These are phyloP conservation scores for Zizania palustris DNA, from an alignment of 202 grass and related monocot species.

Conservation along the genomic window DNA sequence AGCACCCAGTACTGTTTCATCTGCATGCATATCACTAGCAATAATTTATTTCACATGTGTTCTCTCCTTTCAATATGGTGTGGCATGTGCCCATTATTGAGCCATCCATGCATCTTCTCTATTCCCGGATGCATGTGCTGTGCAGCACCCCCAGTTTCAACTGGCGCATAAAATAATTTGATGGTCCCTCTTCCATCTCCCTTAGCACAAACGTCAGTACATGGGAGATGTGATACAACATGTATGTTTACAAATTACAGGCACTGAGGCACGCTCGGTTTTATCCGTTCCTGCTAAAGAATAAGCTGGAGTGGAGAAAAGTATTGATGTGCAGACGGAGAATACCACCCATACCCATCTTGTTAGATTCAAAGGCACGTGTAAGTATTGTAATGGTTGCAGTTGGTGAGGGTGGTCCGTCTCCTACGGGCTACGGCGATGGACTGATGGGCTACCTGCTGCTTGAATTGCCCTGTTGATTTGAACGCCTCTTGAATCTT, in stretches of 20 bases:
- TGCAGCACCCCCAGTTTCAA: constrained; percentile 42
- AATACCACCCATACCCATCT: not conserved
- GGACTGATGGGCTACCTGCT: constrained; percentile 31
- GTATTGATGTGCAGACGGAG: not conserved
- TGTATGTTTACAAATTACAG: constrained; percentile 27
- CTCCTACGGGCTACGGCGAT: constrained; percentile 35
- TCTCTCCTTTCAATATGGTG: constrained; percentile 9
- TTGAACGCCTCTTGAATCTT: constrained; percentile 41
- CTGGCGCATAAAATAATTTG: constrained; percentile 18
- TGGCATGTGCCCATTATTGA: constrained; percentile 55
- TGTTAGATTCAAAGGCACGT: constrained; percentile 24
- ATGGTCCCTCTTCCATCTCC: constrained; percentile 41
- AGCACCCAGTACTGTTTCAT: not conserved
- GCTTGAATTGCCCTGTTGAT: not conserved
- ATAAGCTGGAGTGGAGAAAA: not conserved
- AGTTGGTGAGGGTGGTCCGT: constrained; percentile 35
- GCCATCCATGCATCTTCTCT: constrained; percentile 23
- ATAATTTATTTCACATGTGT: not conserved
- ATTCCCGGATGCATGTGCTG: constrained; percentile 45
- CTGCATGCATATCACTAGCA: constrained; percentile 16
- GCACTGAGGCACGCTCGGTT: constrained; percentile 30
- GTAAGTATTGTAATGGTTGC: constrained; percentile 26
- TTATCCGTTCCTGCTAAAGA: constrained; percentile 19
- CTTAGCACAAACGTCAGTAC: constrained; percentile 21
- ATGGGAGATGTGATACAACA: constrained; percentile 38